Evolutionary conservation across 2,329 filamentous ascomycete genomes (phyloP).

Genomic region (Aspergillus hortae): DNA sequence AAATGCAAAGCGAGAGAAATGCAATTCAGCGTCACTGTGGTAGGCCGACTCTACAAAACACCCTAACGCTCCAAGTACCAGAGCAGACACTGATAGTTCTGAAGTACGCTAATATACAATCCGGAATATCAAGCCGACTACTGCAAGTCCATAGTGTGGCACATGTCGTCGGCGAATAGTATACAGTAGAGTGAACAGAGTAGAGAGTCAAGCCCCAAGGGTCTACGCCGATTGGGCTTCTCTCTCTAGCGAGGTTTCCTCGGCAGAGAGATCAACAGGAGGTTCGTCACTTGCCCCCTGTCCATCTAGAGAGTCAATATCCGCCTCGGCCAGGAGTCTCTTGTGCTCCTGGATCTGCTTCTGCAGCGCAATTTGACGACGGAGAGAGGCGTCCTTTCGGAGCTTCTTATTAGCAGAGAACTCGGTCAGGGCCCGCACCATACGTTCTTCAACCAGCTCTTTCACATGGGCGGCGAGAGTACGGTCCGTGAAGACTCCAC

Average conservation of each 20-base stretch:
- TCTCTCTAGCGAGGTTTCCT: slow-evolving; percentile 8
- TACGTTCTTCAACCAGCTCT: slow-evolving; percentile 68
- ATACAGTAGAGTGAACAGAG: no score
- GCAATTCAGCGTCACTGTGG: no score
- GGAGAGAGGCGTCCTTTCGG: slow-evolving; percentile 36
- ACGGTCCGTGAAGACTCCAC: slow-evolving; percentile 73
- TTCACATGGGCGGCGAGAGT: slow-evolving; percentile 77
- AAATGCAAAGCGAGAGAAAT: no score
- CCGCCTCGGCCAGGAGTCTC: slow-evolving; percentile 21
- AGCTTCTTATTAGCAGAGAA: slow-evolving; percentile 50
- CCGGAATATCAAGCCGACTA: no score
- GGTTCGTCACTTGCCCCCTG: slow-evolving; percentile 5
- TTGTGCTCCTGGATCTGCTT: slow-evolving; percentile 31
- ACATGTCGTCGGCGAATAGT: no score
- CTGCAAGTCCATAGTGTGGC: no score
- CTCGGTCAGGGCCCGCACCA: slow-evolving; percentile 60
- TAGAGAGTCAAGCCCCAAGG: no score
- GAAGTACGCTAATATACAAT: no score
- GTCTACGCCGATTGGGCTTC: neutral
- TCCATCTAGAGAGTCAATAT: slow-evolving; percentile 11
- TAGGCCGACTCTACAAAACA: no score
- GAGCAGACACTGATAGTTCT: no score
- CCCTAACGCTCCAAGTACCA: no score
- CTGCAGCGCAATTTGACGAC: slow-evolving; percentile 34
- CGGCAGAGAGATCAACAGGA: slow-evolving; percentile 16